phyloP scores from a whole-genome alignment of 2,329 filamentous ascomycete species.

The Karstenula rhodostoma region DNA sequence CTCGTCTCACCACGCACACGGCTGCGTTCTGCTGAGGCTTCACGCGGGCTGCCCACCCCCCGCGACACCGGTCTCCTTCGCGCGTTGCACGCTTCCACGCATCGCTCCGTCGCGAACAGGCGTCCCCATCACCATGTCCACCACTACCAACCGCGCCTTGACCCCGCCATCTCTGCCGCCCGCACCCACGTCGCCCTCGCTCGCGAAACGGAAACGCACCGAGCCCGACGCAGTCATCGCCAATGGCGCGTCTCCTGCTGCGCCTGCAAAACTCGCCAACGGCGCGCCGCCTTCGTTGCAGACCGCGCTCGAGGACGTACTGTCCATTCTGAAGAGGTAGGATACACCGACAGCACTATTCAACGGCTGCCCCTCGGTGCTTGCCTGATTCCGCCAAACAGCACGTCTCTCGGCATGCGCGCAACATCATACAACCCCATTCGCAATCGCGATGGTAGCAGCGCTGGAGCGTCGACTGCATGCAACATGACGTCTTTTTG shows the following conservation, averaged over 20 bases:
- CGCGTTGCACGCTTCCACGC: constrained; percentile 43
- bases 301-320: constrained; percentile 50
- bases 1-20: constrained; percentile 26
- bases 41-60: constrained; percentile 16
- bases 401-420: not conserved
- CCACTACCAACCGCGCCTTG: constrained; percentile 48
- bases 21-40: constrained; percentile 21
- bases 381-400: constrained; percentile 3
- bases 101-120: constrained; percentile 43
- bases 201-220: constrained; percentile 57
- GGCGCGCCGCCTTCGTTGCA: constrained; percentile 38
- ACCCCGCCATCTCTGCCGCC: constrained; percentile 42
- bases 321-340: constrained; percentile 54
- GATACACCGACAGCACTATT: not conserved
- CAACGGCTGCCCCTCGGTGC: not conserved
- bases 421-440: not conserved
- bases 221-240: constrained; percentile 38
- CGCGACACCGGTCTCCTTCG: constrained; percentile 33
- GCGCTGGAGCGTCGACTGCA: not conserved
- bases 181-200: constrained; percentile 37
- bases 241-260: constrained; percentile 40
- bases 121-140: constrained; percentile 36
- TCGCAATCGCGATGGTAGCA: not conserved
- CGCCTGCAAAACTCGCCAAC: constrained; percentile 24
- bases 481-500: not conserved